Base-by-base conservation (phyloP, 1,284 basidiomycete species). In the Boletus semigastroideus region DNA sequence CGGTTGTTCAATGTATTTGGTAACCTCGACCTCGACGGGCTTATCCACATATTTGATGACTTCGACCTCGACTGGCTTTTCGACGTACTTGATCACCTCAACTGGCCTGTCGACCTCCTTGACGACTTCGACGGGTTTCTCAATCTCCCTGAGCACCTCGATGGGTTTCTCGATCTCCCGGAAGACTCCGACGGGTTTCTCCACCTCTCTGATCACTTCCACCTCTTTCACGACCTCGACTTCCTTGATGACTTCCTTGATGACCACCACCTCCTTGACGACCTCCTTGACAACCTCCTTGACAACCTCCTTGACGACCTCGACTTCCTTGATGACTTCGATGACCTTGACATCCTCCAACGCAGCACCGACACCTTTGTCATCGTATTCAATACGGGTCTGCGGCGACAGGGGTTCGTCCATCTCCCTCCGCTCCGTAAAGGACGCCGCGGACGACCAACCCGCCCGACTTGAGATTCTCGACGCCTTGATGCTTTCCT, bases 401-500 rank as follows among this genome's bases (percentile, higher is more conserved):
- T 27, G 42, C 3, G 53, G 51, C 1, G 39, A 40, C 5, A 56
- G 63, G 13, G 19, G 45, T 27, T 48, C 45, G 14, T 46, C 43
- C 22, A 56, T 36, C 11, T 38, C 42, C 41, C 30, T 47, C 22
- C 6, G 52, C 20, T 71, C 55, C 16, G 46, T 50, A 14, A 60
- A 52, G 47, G 59, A 56, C 4, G 57, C 56, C 19, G 56, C 59
- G 6, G 73, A 77, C 9, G 59, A 63, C 58, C 61, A 59, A 34
- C 61, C 70, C 10, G 60, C 65, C 41, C 70, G 66, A 56, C 71
- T 72, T 16, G 71, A 64, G 25, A 80, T 66, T 45, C 71, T 70
- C 9, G 86, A 85, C 0, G 79, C 84, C 63, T 80, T 85, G 72
- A 92, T 81, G 55, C 83, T 84, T 54, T 80, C 82, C 43, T 83